Percentiles rank a stretch among this genome's conserved stretches.
These are phyloP conservation scores for Podospora australis DNA, from an alignment of 495 filamentous ascomycete genomes.

Conservation along the genomic window DNA sequence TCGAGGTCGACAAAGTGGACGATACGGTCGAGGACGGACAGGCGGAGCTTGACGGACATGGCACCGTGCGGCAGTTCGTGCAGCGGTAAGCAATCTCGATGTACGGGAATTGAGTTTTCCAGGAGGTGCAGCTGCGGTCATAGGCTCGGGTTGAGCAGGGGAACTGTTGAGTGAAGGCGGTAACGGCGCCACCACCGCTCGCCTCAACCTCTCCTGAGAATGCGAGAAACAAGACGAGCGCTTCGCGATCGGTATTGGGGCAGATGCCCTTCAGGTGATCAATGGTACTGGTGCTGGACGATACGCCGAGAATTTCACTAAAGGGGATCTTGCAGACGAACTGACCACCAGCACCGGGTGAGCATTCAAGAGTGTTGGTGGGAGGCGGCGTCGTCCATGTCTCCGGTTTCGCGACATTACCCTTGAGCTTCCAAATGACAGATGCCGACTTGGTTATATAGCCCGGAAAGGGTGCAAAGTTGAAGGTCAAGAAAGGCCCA, in stretches of 20 bases:
- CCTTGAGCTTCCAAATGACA: neutral
- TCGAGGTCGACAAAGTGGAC: too few relatives aligned
- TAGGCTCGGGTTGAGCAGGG: neutral
- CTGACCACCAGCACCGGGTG: neutral
- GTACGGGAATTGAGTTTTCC: neutral
- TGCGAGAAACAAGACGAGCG: neutral
- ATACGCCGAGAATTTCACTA: neutral
- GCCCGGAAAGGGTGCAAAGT: neutral
- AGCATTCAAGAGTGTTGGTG: neutral
- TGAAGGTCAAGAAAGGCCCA: constrained; percentile 1
- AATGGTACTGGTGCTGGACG: neutral
- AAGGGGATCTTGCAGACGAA: constrained; percentile 2
- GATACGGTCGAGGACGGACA: too few relatives aligned
- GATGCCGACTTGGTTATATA: neutral
- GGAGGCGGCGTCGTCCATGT: neutral
- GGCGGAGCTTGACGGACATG: too few relatives aligned
- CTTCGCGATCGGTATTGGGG: neutral
- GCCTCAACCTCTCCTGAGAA: neutral
- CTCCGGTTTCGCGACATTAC: neutral
- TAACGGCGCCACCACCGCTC: neutral
- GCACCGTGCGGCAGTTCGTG: neutral
- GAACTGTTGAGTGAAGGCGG: neutral
- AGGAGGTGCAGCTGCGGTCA: neutral
- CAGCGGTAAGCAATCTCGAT: neutral
- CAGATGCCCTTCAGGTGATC: neutral